Conservation (phyloP, 2,329 filamentous ascomycete species). For the Fusarium protoensiforme region DNA sequence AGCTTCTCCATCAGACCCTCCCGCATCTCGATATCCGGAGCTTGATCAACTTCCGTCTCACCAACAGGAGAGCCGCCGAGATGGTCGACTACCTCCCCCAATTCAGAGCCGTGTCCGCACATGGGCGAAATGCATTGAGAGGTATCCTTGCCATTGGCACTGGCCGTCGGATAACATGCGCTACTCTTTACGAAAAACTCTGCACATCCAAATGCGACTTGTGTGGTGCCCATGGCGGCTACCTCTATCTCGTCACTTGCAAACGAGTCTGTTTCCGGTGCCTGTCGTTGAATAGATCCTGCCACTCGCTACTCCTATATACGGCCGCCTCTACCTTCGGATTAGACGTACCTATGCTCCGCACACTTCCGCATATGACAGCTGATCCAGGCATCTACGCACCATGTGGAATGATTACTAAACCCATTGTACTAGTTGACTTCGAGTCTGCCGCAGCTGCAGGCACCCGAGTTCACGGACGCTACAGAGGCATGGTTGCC, state of each 20-base stretch:
- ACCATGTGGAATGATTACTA: neutral
- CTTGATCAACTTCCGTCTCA: neutral
- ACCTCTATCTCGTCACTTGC: slow-evolving; percentile 18
- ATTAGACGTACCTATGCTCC: neutral
- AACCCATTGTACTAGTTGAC: neutral
- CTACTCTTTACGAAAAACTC: neutral
- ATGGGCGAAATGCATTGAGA: neutral
- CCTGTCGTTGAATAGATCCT: neutral
- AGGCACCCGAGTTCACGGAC: neutral
- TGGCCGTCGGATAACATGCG: neutral
- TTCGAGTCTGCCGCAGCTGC: neutral
- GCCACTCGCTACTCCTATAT: neutral
- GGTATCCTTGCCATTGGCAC: neutral
- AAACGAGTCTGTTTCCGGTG: slow-evolving; percentile 1
- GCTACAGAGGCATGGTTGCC: neutral
- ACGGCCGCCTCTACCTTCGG: neutral
- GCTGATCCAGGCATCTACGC: neutral
- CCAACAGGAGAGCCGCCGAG: neutral
- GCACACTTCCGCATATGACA: neutral
- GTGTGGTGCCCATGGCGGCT: neutral
- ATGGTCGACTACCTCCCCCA: neutral
- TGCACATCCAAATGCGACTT: neutral
- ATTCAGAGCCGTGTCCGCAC: neutral
- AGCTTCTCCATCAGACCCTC: neutral
- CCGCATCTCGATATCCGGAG: neutral